Conservation (phyloP, 2,329 filamentous ascomycete species). For the Neonectria coccinea region DNA sequence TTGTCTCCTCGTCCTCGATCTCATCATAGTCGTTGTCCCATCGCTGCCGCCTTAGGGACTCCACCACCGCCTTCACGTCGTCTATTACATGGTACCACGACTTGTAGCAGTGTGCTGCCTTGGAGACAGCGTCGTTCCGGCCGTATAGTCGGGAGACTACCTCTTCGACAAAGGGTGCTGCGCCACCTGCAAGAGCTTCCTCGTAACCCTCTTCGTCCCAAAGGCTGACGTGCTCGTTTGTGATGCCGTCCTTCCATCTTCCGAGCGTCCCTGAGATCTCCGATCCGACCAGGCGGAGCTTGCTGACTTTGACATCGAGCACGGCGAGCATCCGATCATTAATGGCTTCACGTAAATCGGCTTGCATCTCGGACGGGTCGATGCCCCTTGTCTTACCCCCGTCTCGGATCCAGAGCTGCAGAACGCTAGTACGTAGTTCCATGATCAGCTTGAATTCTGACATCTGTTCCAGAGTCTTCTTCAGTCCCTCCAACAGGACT, state of each 20-base stretch:
- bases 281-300: slow-evolving; percentile 73
- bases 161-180: slow-evolving; percentile 74
- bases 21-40: slow-evolving; percentile 83
- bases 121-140: slow-evolving; percentile 73
- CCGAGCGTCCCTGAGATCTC: slow-evolving; percentile 72
- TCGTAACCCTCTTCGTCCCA: slow-evolving; percentile 77
- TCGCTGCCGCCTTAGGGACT: slow-evolving; percentile 72
- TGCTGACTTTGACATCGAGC: slow-evolving; percentile 71
- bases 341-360: slow-evolving; percentile 75
- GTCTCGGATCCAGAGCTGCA: slow-evolving; percentile 81
- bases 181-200: slow-evolving; percentile 74
- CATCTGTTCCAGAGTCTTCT: slow-evolving; percentile 68
- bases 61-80: slow-evolving; percentile 71
- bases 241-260: slow-evolving; percentile 67
- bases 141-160: slow-evolving; percentile 79
- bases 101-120: slow-evolving; percentile 72
- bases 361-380: slow-evolving; percentile 75
- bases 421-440: slow-evolving; percentile 74
- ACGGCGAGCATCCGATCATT: slow-evolving; percentile 75
- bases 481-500: slow-evolving; percentile 71
- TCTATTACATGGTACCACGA: slow-evolving; percentile 81
- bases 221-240: slow-evolving; percentile 65
- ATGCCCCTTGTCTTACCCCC: slow-evolving; percentile 73
- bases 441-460: slow-evolving; percentile 76
- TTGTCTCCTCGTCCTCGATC: slow-evolving; percentile 78